phyloP scores from a whole-genome alignment of 306 rosid species.

The Sicyos baderoa region DNA sequence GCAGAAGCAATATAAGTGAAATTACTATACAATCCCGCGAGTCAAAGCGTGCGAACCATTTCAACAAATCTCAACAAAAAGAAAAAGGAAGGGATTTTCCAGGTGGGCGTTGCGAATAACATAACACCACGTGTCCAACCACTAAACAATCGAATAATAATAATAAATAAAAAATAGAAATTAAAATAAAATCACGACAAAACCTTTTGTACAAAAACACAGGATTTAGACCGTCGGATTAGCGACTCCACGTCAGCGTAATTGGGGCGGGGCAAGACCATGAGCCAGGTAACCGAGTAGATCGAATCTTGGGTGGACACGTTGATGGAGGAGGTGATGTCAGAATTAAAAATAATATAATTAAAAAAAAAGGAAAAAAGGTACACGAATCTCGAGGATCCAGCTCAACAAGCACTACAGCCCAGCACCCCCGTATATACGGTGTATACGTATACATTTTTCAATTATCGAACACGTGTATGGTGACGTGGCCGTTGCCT shows the following conservation, averaged over 20 bases:
- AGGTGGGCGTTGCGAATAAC: background rate
- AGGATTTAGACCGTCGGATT: conserved; percentile 14
- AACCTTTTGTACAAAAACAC: background rate
- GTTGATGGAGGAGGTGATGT: conserved; percentile 39
- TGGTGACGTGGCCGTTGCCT: conserved; percentile 64
- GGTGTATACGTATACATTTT: conserved; percentile 33
- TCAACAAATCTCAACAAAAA: background rate
- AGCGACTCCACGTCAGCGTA: conserved; percentile 51
- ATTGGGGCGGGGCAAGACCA: conserved; percentile 27
- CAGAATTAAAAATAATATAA: conserved; percentile 26
- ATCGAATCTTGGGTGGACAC: conserved; percentile 32
- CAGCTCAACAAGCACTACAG: conserved; percentile 70
- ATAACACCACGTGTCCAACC: conserved; percentile 9
- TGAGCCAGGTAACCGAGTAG: conserved; percentile 37
- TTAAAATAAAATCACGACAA: background rate
- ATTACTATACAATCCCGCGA: background rate
- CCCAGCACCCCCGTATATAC: conserved; percentile 45
- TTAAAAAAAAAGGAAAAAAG: conserved; percentile 23
- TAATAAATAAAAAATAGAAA: too few relatives aligned
- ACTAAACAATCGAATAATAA: background rate
- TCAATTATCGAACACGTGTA: conserved; percentile 58
- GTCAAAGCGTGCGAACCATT: background rate
- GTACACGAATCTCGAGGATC: conserved; percentile 52
- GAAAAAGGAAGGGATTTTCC: conserved; percentile 5
- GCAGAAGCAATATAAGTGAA: too few relatives aligned